Percentiles rank a stretch among this genome's conserved stretches.
Conservation (phyloP, 2,329 filamentous ascomycete species). For the Alternaria sp. region DNA sequence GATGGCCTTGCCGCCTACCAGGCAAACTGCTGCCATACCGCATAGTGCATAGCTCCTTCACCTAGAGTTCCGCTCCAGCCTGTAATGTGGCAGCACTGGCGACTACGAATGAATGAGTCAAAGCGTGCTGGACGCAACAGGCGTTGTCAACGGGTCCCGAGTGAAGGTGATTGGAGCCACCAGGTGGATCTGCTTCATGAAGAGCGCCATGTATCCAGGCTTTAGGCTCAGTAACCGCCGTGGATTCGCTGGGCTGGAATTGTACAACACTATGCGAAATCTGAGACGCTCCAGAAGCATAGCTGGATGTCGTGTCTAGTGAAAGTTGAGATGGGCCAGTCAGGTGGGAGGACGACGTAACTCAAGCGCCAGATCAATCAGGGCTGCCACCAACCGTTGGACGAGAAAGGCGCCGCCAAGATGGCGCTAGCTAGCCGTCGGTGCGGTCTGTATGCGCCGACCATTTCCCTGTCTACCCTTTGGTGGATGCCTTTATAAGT, state of each 20-base stretch:
- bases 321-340: conserved; percentile 37
- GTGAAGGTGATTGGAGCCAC: conserved; percentile 43
- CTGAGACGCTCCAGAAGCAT: conserved; percentile 45
- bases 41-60: conserved; percentile 33
- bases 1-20: conserved; percentile 27
- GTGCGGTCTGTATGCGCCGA: conserved; percentile 16
- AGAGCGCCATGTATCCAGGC: conserved; percentile 41
- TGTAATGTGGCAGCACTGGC: conserved; percentile 36
- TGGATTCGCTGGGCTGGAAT: conserved; percentile 45
- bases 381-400: conserved; percentile 30
- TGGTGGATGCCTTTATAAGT: background rate
- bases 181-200: conserved; percentile 32
- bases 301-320: conserved; percentile 37
- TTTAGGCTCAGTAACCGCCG: conserved; percentile 45
- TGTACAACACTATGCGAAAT: conserved; percentile 42
- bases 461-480: background rate
- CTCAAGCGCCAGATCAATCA: conserved; percentile 32
- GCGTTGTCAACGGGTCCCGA: conserved; percentile 25
- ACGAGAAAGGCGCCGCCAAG: conserved; percentile 9
- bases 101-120: conserved; percentile 33
- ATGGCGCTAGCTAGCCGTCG: conserved; percentile 11
- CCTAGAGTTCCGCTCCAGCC: conserved; percentile 15
- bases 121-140: conserved; percentile 32
- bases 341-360: conserved; percentile 22
- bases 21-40: conserved; percentile 31